Base-by-base conservation (phyloP, 2,329 filamentous ascomycete species). In the Fusarium sp. region DNA sequence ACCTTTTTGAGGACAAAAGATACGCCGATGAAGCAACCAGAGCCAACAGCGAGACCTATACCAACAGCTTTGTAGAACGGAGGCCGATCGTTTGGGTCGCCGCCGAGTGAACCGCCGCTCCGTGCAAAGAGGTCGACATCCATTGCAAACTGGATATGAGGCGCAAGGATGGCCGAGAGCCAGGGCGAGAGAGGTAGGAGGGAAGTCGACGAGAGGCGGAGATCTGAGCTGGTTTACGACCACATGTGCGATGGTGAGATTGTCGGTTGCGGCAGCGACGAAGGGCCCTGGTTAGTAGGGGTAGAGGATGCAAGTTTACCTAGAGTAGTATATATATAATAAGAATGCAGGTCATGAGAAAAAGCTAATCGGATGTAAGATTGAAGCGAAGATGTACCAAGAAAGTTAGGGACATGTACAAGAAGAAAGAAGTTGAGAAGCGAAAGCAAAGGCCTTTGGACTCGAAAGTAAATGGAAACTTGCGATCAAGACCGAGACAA, bases 1-100 rank as follows among this genome's bases (percentile, higher is more conserved):
- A 91, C 84, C 80, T 99, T 99, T 79, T 98, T 98, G 72, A 99
- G 79, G 26, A 98, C 93, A 75, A 98, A 99, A 0, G 94, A 98
- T 12, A 90, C 85, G 51, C 95, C 95, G 73, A 99, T 99, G 75
- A 98, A 98, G 55, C 92, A 75, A 38, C 95, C 95, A 0, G 94
- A 98, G 29, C 88, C 87, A 57, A 97, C 84, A 13, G 95, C 95
- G 32, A 99, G 82, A 22, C 88, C 83, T 61, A 99, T 92, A 52
- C 95, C 95, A 66, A 98, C 85, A 25, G 89, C 86, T 75, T 97
- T 98, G 84, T 91, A 98, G 55, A 79, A 77, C 7, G 79, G 70
- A 1, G 84, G 84, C 25, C 84, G 77, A 15, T 72, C 66, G 36
- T 39, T 53, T 8, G 61, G 7, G 40, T 62, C 49, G 40, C 54